Evolutionary conservation across 495 filamentous ascomycete genomes (phyloP).

Genomic region (Tuber calosporum): DNA sequence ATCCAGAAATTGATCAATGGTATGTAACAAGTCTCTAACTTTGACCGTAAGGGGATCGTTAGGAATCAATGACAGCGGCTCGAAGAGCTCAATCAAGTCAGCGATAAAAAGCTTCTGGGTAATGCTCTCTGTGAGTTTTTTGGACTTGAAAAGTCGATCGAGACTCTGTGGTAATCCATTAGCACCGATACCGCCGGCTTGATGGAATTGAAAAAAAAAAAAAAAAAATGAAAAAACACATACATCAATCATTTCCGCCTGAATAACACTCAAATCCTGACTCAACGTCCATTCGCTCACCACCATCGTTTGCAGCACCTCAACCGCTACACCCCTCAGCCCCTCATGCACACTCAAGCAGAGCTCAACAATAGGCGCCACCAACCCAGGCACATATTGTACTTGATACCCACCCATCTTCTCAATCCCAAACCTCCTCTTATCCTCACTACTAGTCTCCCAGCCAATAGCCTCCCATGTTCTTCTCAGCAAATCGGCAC

Average conservation of each 20-base stretch:
- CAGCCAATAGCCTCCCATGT: constrained; percentile 97
- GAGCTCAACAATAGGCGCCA: constrained; percentile 84
- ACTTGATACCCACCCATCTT: constrained; percentile 96
- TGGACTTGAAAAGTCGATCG: constrained; percentile 83
- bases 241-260: constrained; percentile 88
- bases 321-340: constrained; percentile 77
- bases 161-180: constrained; percentile 50
- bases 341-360: constrained; percentile 95
- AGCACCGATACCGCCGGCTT: constrained; percentile 7
- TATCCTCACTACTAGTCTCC: constrained; percentile 69
- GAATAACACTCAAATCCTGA: constrained; percentile 81
- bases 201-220: too few species aligned
- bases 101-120: constrained; percentile 86
- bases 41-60: constrained; percentile 71
- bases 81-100: constrained; percentile 76
- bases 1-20: constrained; percentile 83
- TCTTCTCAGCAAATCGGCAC: constrained; percentile 70
- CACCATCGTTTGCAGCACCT: constrained; percentile 94
- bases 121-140: constrained; percentile 77
- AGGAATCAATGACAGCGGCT: constrained; percentile 55
- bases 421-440: constrained; percentile 62
- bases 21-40: constrained; percentile 68
- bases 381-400: constrained; percentile 88
- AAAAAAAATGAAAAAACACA: constrained; percentile 24
- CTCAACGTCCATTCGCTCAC: constrained; percentile 97